These are phyloP conservation scores for Penicillium sp. DNA, from an alignment of 2,329 filamentous ascomycete species.

Conservation along the genomic window DNA sequence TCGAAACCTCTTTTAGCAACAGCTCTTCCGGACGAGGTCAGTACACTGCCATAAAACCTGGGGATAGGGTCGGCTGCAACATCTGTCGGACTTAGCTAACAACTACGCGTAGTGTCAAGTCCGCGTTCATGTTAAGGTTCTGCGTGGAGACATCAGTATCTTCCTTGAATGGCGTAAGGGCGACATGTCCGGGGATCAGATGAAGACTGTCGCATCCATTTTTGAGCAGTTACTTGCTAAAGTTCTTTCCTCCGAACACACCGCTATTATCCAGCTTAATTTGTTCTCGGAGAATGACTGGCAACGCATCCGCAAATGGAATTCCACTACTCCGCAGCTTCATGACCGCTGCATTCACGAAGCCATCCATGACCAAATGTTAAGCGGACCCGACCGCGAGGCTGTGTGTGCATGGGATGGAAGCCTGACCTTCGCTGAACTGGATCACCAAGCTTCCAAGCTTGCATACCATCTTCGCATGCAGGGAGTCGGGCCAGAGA, in stretches of 20 bases:
- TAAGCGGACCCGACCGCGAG: constrained; percentile 34
- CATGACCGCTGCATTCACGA: constrained; percentile 44
- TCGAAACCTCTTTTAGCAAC: constrained; percentile 29
- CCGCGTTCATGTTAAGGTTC: constrained; percentile 37
- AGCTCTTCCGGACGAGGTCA: constrained; percentile 36
- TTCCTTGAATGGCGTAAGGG: constrained; percentile 42
- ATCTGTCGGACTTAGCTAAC: background rate
- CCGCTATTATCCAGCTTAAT: constrained; percentile 49
- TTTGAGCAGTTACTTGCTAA: constrained; percentile 55
- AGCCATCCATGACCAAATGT: constrained; percentile 37
- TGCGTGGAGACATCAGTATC: constrained; percentile 35
- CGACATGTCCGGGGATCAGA: constrained; percentile 39
- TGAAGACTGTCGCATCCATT: constrained; percentile 51
- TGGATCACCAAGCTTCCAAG: constrained; percentile 40
- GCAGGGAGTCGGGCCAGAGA: constrained; percentile 42
- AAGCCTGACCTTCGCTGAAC: constrained; percentile 36
- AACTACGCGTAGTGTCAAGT: constrained; percentile 32
- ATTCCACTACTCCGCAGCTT: constrained; percentile 44
- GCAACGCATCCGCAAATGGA: constrained; percentile 55
- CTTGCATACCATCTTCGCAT: constrained; percentile 39
- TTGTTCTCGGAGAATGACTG: constrained; percentile 58
- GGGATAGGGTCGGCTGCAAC: accelerated
- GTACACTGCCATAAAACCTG: background rate
- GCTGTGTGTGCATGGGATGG: constrained; percentile 45
- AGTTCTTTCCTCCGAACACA: constrained; percentile 46